Percentiles rank a stretch among this genome's conserved stretches.
Conservation (phyloP, 2,329 filamentous ascomycete genomes). For the Aspergillus sp. region DNA sequence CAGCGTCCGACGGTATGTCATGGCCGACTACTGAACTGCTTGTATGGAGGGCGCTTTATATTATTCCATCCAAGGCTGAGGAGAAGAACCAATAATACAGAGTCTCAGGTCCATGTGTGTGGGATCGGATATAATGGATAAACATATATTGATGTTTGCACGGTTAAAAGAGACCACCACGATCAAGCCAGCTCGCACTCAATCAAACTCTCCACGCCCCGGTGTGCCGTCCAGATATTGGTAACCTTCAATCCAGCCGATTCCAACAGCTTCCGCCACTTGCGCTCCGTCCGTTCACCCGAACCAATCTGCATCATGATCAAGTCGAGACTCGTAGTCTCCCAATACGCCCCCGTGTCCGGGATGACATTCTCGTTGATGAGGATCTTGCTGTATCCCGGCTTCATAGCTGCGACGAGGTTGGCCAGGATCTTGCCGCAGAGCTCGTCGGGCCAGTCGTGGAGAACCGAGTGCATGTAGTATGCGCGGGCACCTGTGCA, state of each 20-base stretch:
- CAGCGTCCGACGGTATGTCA: too few relatives aligned
- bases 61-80: too few relatives aligned
- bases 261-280: slow-evolving; percentile 42
- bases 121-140: too few relatives aligned
- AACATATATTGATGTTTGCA: too few relatives aligned
- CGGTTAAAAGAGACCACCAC: too few relatives aligned
- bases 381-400: slow-evolving; percentile 47
- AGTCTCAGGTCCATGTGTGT: too few relatives aligned
- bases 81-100: too few relatives aligned
- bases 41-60: too few relatives aligned
- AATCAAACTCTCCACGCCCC: slow-evolving; percentile 30
- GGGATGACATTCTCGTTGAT: slow-evolving; percentile 52
- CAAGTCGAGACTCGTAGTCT: slow-evolving; percentile 44
- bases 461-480: slow-evolving; percentile 23
- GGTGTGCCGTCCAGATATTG: slow-evolving; percentile 35
- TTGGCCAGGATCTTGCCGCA: slow-evolving; percentile 38
- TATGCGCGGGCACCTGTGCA: slow-evolving; percentile 38
- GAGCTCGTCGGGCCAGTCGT: slow-evolving; percentile 39
- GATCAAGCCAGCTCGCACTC: slow-evolving; percentile 27
- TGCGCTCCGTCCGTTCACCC: slow-evolving; percentile 44
- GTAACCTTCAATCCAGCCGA: slow-evolving; percentile 42
- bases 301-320: slow-evolving; percentile 48
- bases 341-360: slow-evolving; percentile 38
- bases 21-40: too few relatives aligned
- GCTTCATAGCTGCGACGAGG: slow-evolving; percentile 37